Conservation (phyloP, 2,329 filamentous ascomycete species). For the Botrytis fragariae region DNA sequence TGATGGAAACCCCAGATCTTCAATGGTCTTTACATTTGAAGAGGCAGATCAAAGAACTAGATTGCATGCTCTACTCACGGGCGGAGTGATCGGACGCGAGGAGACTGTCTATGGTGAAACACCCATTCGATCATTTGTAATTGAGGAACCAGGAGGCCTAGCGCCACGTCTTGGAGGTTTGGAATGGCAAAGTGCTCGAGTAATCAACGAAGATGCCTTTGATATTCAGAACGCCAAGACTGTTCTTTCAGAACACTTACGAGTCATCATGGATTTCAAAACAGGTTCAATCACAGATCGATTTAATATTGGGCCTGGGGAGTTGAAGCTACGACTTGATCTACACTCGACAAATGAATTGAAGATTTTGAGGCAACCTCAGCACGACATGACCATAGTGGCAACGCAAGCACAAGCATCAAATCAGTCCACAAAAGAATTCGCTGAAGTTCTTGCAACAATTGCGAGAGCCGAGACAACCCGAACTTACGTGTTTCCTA, state of each 20-base stretch:
- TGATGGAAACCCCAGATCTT: slow-evolving; percentile 45
- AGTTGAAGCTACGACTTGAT: slow-evolving; percentile 65
- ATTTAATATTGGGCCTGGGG: slow-evolving; percentile 76
- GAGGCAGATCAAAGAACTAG: slow-evolving; percentile 67
- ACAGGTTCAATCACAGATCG: slow-evolving; percentile 79
- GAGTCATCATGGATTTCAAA: slow-evolving; percentile 72
- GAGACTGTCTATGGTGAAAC: slow-evolving; percentile 72
- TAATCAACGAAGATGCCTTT: slow-evolving; percentile 67
- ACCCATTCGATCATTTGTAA: slow-evolving; percentile 61
- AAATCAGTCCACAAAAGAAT: slow-evolving; percentile 59
- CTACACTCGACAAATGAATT: slow-evolving; percentile 58
- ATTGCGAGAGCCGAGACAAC: slow-evolving; percentile 60
- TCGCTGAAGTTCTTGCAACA: slow-evolving; percentile 51
- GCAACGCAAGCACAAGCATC: slow-evolving; percentile 65
- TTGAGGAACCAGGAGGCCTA: slow-evolving; percentile 49
- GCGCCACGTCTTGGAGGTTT: slow-evolving; percentile 38
- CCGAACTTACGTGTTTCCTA: slow-evolving; percentile 68
- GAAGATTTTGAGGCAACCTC: slow-evolving; percentile 67
- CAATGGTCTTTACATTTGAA: slow-evolving; percentile 74
- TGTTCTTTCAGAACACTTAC: slow-evolving; percentile 72
- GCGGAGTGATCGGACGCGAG: slow-evolving; percentile 63
- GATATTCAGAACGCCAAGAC: slow-evolving; percentile 61
- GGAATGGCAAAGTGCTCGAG: slow-evolving; percentile 63
- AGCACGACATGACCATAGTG: slow-evolving; percentile 74
- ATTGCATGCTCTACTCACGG: slow-evolving; percentile 71